phyloP scores from a whole-genome alignment of 176 grass and related monocot species.

The Carex pumila region DNA sequence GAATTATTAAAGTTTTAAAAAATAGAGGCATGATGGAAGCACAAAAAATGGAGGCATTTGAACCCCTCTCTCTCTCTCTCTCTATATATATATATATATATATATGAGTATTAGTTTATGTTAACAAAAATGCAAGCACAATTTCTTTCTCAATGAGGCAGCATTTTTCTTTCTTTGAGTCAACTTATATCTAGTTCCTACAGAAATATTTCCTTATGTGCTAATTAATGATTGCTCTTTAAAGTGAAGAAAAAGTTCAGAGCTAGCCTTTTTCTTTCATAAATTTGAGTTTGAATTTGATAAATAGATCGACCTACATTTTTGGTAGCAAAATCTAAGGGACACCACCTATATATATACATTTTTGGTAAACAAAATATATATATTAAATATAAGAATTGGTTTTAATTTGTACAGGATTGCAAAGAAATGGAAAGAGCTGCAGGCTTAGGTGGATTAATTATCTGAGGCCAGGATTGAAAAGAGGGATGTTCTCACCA shows the following conservation, averaged over 20 bases:
- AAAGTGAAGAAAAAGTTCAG: neutral
- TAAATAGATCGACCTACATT: neutral
- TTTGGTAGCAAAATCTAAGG: neutral
- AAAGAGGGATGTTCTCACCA: constrained; percentile 60
- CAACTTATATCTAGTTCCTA: no score
- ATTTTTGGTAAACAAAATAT: neutral
- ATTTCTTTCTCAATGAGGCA: neutral
- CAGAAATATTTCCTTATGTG: neutral
- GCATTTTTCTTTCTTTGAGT: neutral
- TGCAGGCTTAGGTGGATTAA: constrained; percentile 91
- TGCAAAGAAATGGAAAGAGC: constrained; percentile 89
- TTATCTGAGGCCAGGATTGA: constrained; percentile 67
- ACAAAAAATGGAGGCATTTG: no score
- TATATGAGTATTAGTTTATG: neutral
- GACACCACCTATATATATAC: neutral
- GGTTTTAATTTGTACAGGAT: constrained; percentile 23
- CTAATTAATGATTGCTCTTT: neutral
- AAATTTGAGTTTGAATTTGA: neutral
- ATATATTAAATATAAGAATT: neutral
- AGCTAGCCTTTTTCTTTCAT: neutral
- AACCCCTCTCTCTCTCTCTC: no score
- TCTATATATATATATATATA: no score
- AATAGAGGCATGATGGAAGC: no score
- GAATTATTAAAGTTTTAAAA: no score
- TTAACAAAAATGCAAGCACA: neutral